Evolutionary conservation across 2,329 filamentous ascomycete species (phyloP), one percentile per base, ranked within the genome.

Genomic region (Claviceps africana): DNA sequence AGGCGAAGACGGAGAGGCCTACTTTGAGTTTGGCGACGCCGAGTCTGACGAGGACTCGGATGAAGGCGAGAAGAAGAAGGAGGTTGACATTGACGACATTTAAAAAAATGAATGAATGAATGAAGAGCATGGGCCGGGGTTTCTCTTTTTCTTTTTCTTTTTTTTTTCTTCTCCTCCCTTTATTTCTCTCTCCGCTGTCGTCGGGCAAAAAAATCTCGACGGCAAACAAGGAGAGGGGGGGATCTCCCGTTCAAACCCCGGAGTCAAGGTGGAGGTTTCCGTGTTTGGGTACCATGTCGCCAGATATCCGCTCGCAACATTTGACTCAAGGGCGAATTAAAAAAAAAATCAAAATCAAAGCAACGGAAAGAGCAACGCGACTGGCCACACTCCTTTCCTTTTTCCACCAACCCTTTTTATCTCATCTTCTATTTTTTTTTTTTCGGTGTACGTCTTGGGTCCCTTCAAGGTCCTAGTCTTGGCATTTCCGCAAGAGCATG

Each of bases 21-120:
- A 93, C 73, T 95, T 98, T 77, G 93, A 97, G 75, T 97, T 97
- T 76, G 93, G 94, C 74, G 90, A 97, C 70, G 91, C 95, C 71
- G 84, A 86, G 64, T 79, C 75, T 49, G 68, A 79, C 22, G 66
- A 67, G 42, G 77, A 79, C 40, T 70, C 67, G 28, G 78, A 78
- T 58, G 75, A 70, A 54, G 75, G 73, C 63, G 81, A 78, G 59
- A 71, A 70, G 67, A 70, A 69, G 67, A 89, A 88, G 75, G 88
- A 95, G 62, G 83, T 96, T 64, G 88, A 94, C 69, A 88, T 95
- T 68, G 91, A 97, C 74, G 89, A 96, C 71, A 95, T 97, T 70
- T 96, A 82, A 79, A 13, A 44, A 22, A 28, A 44, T n/a, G n/a
- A n/a, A n/a, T n/a, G n/a, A n/a, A n/a, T n/a, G n/a, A n/a, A n/a